Evolutionary conservation across 2,329 filamentous ascomycete genomes (phyloP), one percentile per base, ranked within the genome.

Genomic region (Colletotrichum tabaci): DNA sequence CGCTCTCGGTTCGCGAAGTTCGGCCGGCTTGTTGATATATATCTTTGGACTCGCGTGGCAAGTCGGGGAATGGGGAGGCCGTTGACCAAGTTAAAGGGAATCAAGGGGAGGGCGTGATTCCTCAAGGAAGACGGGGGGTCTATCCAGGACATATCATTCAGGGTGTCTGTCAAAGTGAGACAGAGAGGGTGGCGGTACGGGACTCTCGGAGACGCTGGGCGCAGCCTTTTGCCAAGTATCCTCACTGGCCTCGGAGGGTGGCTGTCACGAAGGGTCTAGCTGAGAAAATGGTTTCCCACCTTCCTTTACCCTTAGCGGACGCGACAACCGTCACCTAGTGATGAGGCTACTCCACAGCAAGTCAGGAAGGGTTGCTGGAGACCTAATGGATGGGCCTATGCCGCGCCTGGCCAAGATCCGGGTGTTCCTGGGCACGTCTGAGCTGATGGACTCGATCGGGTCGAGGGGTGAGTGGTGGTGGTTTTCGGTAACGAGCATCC

Each of bases 91-190:
- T 58, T 64, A 38, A 68, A 62, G 53, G 40, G 46, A 18, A 42
- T n/a, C 50, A 40, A 21, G 44, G 42, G 26, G n/a, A 23, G 53
- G 42, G 46, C 53, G 69, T 58, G 52, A 47, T 60, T 69, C 60
- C 40, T 49, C 23, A 47, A 23, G 46, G 40, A 47, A 58, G 66
- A 53, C 64, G 18, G 57, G 52, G 60, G 38, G 52, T 40, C 26
- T 18, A 40, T 63, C 66, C 53, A 71, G 67, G 69, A 71, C 65
- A 71, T 68, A 64, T 60, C 65, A 63, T 35, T 35, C 30, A 64
- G 65, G 58, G 66, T 71, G 52, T 47, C 53, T 71, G 52, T 47
- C 53, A 60, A 57, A 53, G 69, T 71, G 63, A 71, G 69, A 71
- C 65, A 71, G 35, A 55, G 46, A 62, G 38, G 30, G 26, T 68